phyloP scores from a whole-genome alignment of 305 asterid genomes.

The Plantago lanceolata region DNA sequence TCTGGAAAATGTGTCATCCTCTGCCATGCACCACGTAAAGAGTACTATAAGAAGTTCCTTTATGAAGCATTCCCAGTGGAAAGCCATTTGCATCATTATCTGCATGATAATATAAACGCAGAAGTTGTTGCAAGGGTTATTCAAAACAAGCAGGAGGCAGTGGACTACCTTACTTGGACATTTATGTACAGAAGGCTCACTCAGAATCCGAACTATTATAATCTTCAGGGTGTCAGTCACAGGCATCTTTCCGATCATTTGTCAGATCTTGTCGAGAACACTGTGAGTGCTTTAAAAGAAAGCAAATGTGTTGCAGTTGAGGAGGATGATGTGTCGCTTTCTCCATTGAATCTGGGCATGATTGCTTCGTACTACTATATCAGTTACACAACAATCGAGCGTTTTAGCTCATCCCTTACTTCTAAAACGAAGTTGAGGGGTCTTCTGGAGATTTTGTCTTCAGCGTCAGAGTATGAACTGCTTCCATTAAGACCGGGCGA shows the following conservation, averaged over 20 bases:
- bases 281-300: slow-evolving; percentile 64
- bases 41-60: slow-evolving; percentile 80
- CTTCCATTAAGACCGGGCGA: slow-evolving; percentile 84
- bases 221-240: slow-evolving; percentile 87
- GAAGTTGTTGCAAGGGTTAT: slow-evolving; percentile 83
- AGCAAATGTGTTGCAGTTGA: slow-evolving; percentile 76
- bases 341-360: slow-evolving; percentile 82
- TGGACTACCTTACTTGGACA: slow-evolving; percentile 91
- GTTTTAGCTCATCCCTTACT: slow-evolving; percentile 73
- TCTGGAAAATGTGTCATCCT: slow-evolving; percentile 91
- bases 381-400: slow-evolving; percentile 87
- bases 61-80: slow-evolving; percentile 90
- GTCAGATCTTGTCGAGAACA: slow-evolving; percentile 77
- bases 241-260: slow-evolving; percentile 89
- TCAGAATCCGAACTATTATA: slow-evolving; percentile 90
- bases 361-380: slow-evolving; percentile 86
- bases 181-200: slow-evolving; percentile 88
- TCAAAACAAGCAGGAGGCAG: slow-evolving; percentile 89
- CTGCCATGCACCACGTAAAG: slow-evolving; percentile 91
- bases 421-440: slow-evolving; percentile 83
- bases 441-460: slow-evolving; percentile 70
- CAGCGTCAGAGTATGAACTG: slow-evolving; percentile 80
- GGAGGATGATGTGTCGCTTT: slow-evolving; percentile 62
- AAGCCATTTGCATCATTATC: slow-evolving; percentile 87
- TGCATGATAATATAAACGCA: slow-evolving; percentile 82